Evolutionary conservation across 2,329 filamentous ascomycete species (phyloP).

Genomic region (Talaromyces sp.): DNA sequence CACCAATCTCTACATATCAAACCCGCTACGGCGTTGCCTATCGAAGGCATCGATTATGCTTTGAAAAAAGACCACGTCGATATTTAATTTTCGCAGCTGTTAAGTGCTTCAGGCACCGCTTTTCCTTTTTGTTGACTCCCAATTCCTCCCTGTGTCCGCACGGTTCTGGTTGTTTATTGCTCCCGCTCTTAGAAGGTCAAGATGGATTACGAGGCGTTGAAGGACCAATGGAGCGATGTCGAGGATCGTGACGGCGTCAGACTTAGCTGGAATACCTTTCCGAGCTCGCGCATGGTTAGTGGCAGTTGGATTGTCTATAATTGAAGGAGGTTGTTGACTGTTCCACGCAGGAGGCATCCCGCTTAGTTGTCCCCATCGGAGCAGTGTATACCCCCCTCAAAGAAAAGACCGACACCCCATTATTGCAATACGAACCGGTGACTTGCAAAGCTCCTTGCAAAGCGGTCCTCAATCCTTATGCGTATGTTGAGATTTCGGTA

Average conservation of each 20-base stretch:
- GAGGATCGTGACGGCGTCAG: slow-evolving; percentile 95
- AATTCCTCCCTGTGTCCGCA: slow-evolving; percentile 14
- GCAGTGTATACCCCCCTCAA: slow-evolving; percentile 94
- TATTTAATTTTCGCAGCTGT: slow-evolving; percentile 20
- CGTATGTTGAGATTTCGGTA: slow-evolving; percentile 54
- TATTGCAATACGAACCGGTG: slow-evolving; percentile 93
- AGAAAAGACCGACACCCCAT: slow-evolving; percentile 80
- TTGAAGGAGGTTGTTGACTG: slow-evolving; percentile 19
- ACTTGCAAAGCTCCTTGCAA: slow-evolving; percentile 95
- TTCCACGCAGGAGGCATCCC: slow-evolving; percentile 73
- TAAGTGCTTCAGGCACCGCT: slow-evolving; percentile 20
- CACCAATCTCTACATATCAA: slow-evolving; percentile 23
- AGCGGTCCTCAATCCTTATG: slow-evolving; percentile 94
- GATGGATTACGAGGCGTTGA: slow-evolving; percentile 91
- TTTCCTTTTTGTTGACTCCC: slow-evolving; percentile 19
- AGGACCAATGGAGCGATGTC: slow-evolving; percentile 94
- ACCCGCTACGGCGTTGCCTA: slow-evolving; percentile 30
- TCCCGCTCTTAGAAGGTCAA: slow-evolving; percentile 25
- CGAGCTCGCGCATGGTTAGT: slow-evolving; percentile 90
- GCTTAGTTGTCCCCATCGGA: slow-evolving; percentile 92
- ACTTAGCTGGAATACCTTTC: slow-evolving; percentile 98
- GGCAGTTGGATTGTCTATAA: slow-evolving; percentile 15
- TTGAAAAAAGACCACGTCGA: slow-evolving; percentile 7
- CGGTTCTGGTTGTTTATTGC: slow-evolving; percentile 18
- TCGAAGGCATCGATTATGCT: slow-evolving; percentile 33